Conservation (phyloP, 1,139 yeast genomes). For the Sugiyamaella sp. region DNA sequence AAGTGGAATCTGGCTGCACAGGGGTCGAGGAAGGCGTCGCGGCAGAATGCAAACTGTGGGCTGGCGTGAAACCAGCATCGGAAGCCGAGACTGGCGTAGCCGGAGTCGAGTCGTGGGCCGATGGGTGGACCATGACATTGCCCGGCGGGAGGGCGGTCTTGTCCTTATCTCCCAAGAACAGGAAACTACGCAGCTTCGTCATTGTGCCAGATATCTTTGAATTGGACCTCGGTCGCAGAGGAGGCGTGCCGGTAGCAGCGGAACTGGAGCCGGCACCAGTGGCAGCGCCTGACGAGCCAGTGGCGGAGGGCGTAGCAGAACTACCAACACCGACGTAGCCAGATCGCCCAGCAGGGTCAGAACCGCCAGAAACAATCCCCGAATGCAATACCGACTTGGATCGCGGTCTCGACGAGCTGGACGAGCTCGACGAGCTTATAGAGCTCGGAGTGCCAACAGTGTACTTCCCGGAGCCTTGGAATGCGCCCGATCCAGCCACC, state of each 20-base stretch:
- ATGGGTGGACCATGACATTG: too few species aligned
- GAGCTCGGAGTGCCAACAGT: not conserved
- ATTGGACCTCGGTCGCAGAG: slow-evolving; percentile 21
- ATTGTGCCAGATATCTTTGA: slow-evolving; percentile 28
- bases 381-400: not conserved
- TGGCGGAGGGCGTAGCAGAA: not conserved
- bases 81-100: not conserved
- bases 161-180: slow-evolving; percentile 23
- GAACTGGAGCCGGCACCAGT: too few species aligned
- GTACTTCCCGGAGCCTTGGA: not conserved
- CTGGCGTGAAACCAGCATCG: not conserved
- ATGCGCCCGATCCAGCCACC: not conserved
- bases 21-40: not conserved
- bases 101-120: too few species aligned
- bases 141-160: not conserved
- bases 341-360: too few species aligned
- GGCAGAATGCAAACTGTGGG: not conserved
- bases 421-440: not conserved
- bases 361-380: not conserved
- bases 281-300: too few species aligned
- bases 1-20: not conserved
- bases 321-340: too few species aligned
- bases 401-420: not conserved
- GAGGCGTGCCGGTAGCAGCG: too few species aligned
- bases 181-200: slow-evolving; percentile 29